Conservation (phyloP, 1,284 basidiomycete genomes). For the Lentinula novae-zelandiae region DNA sequence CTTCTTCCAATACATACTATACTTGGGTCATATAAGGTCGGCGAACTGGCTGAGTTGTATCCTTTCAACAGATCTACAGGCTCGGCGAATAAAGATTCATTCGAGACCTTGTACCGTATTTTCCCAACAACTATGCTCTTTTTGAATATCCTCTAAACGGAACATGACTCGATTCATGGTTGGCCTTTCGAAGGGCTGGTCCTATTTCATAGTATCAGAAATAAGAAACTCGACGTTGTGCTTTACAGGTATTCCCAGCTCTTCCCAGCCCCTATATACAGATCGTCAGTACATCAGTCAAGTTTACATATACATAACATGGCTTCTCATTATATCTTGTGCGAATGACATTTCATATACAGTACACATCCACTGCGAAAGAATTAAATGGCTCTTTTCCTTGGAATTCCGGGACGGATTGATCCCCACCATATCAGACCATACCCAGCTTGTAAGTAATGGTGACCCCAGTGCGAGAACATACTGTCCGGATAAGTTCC, state of each 20-base stretch:
- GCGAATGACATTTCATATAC: constrained; percentile 11
- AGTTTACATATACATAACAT: neutral
- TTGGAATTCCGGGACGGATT: constrained; percentile 11
- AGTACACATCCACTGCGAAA: constrained; percentile 12
- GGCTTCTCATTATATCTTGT: neutral
- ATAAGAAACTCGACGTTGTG: constrained; percentile 24
- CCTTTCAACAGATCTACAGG: neutral
- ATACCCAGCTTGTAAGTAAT: neutral
- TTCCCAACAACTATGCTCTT: constrained; percentile 12
- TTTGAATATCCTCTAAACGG: constrained; percentile 18
- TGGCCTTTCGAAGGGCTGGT: constrained; percentile 25
- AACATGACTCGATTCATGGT: constrained; percentile 25
- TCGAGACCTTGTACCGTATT: constrained; percentile 3
- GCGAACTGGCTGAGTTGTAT: too few relatives aligned
- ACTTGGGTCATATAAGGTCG: too few relatives aligned
- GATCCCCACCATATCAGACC: constrained; percentile 13
- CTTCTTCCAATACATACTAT: too few relatives aligned
- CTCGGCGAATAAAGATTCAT: neutral
- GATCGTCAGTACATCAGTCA: neutral
- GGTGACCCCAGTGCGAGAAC: neutral
- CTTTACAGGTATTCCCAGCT: neutral
- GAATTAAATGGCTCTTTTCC: constrained; percentile 8
- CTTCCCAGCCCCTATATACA: neutral
- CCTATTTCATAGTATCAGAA: constrained; percentile 23
- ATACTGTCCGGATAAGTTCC: constrained; percentile 27